These are phyloP conservation scores for Fraxinus dipetala DNA, from an alignment of 305 asterid genomes.

Conservation along the genomic window DNA sequence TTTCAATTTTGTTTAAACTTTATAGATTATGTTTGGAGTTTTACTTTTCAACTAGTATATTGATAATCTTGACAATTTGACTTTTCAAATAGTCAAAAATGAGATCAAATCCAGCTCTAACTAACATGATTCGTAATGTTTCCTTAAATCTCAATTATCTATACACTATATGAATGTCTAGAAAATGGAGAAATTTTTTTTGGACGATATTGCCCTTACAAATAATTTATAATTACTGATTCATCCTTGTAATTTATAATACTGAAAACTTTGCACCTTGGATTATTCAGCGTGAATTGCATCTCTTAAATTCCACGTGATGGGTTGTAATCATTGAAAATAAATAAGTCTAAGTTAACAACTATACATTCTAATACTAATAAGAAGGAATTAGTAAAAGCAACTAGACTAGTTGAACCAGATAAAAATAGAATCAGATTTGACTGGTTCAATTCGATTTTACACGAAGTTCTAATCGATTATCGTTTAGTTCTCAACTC, in stretches of 20 bases:
- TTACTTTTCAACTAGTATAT: neutral
- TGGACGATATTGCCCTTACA: neutral
- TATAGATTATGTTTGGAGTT: neutral
- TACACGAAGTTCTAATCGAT: too few species aligned
- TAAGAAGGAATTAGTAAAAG: neutral
- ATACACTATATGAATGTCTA: neutral
- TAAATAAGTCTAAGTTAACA: too few species aligned
- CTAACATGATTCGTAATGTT: neutral
- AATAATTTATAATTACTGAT: neutral
- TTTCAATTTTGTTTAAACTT: neutral
- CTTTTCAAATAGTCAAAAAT: neutral
- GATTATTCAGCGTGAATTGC: neutral
- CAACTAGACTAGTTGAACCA: too few species aligned
- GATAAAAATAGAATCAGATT: too few species aligned
- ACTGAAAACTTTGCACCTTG: neutral
- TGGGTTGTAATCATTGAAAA: too few species aligned
- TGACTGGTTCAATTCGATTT: too few species aligned
- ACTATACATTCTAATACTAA: too few species aligned
- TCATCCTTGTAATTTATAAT: neutral
- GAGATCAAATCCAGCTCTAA: neutral
- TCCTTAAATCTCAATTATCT: neutral
- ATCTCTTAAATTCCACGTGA: neutral
- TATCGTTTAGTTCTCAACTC: too few species aligned
- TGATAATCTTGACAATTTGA: neutral
- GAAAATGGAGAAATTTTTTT: neutral